Base-by-base conservation (phyloP, 495 filamentous ascomycete genomes). In the Rhypophila decipiens region DNA sequence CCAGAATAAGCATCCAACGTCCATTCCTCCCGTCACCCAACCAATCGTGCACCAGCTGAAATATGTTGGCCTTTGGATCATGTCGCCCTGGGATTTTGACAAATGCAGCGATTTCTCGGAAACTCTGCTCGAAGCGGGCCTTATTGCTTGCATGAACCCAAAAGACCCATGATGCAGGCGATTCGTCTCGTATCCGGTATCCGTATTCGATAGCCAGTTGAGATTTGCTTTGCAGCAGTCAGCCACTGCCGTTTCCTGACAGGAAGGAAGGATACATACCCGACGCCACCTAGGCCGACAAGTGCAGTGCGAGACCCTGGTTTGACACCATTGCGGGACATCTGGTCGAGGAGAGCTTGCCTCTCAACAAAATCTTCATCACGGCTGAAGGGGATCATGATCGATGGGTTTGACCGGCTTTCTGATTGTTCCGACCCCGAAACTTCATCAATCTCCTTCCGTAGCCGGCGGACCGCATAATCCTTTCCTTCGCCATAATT, bases 401-500 rank as follows among this genome's bases (percentile, higher is more conserved):
- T n/a, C n/a, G n/a, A n/a, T n/a, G n/a, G n/a, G n/a, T n/a, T n/a
- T 31, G 27, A 7, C 27, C 27, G 27, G 27, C 27, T 7, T 31
- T 13, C 27, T 13, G 27, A 13, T 7, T 31, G 27, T 13, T 31
- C 27, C 27, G 7, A 31, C 27, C 13, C 7, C 27, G n/a, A n/a
- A n/a, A n/a, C n/a, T n/a, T n/a, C 27, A 31, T 13, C 7, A 31
- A 31, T 31, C 27, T 31, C 27, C 13, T 7, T 13, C 13, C 27
- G 7, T 13, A 31, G 13, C 27, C 27, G 27, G 13, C 27, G 27
- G 7, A 31, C 27, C 27, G 27, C 27, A 31, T 31, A 7, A 7
- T 7, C 27, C 27, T 31, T 31, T 7, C 27, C 27, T 17, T 58
- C 55, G 12, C 55, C 55, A 18, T 58, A 58, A 8, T 55, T 39